Conservation (phyloP, 2,329 filamentous ascomycete genomes). For the Alternaria gaisen region DNA sequence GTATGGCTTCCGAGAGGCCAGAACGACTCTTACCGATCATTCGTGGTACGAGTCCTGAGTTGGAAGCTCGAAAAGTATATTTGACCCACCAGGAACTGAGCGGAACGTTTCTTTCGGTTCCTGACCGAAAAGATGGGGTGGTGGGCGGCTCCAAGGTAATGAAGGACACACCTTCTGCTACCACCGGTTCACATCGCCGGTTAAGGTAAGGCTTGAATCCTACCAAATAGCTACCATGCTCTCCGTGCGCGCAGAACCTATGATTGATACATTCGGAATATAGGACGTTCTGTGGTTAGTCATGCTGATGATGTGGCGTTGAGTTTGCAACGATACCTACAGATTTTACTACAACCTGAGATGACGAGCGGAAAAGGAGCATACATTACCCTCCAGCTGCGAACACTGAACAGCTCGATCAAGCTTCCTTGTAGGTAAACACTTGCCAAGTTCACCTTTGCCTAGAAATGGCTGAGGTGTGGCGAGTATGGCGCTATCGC, state of each 20-base stretch:
- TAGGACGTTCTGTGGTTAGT: not conserved
- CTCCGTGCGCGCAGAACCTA: not conserved
- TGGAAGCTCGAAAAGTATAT: not conserved
- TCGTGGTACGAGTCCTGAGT: not conserved
- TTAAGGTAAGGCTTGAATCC: not conserved
- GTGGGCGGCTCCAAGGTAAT: not conserved
- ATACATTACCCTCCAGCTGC: not conserved
- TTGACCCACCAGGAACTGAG: not conserved
- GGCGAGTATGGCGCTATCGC: not conserved
- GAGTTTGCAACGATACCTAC: not conserved
- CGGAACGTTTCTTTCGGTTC: not conserved
- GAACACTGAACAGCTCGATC: not conserved
- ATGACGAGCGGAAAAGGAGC: not conserved
- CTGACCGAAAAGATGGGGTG: not conserved
- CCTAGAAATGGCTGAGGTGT: not conserved
- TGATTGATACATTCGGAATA: not conserved
- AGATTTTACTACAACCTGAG: not conserved
- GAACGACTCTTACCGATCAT: not conserved
- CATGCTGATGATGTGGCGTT: not conserved
- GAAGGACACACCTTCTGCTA: too few species aligned
- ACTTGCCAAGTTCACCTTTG: not conserved
- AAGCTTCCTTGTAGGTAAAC: not conserved
- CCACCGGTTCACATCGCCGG: not conserved
- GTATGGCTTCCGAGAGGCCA: not conserved
- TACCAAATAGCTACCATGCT: not conserved